These are phyloP conservation scores for Lactarius akahatsu DNA, from an alignment of 768 basidiomycete genomes.

Conservation along the genomic window DNA sequence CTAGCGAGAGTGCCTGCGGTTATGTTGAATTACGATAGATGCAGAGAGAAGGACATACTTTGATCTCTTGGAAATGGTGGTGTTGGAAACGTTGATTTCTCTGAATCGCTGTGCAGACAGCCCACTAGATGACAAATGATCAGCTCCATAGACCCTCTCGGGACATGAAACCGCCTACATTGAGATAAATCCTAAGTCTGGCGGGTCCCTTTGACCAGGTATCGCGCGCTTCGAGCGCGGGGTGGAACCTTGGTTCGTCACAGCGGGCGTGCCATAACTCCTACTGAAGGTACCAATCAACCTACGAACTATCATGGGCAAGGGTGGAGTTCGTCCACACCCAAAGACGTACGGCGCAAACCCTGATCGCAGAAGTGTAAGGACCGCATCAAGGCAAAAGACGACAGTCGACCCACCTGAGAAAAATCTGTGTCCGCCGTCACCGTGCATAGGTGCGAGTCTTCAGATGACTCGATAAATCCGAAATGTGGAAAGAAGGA, in stretches of 20 bases:
- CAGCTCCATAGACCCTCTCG: neutral
- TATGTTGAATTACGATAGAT: neutral
- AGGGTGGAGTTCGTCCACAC: neutral
- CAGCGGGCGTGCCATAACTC: neutral
- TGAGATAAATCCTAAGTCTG: neutral
- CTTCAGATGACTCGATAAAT: neutral
- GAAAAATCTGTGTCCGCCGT: neutral
- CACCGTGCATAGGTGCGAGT: neutral
- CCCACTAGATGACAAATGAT: neutral
- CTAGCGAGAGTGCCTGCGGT: neutral
- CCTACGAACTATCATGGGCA: neutral
- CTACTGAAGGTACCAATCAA: neutral
- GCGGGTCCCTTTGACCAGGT: neutral
- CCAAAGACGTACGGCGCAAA: constrained; percentile 9
- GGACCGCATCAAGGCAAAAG: neutral
- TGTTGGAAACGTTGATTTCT: neutral
- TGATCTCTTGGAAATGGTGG: constrained; percentile 4
- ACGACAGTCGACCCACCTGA: constrained; percentile 10
- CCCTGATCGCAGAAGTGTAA: constrained; percentile 1
- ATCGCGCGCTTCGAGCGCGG: neutral
- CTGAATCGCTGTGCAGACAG: neutral
- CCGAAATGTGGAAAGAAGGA: neutral
- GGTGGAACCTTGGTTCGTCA: neutral
- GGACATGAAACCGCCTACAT: constrained; percentile 11
- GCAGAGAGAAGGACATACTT: neutral